Conservation (phyloP, 2,329 filamentous ascomycete genomes). For the Colletotrichum scovillei region DNA sequence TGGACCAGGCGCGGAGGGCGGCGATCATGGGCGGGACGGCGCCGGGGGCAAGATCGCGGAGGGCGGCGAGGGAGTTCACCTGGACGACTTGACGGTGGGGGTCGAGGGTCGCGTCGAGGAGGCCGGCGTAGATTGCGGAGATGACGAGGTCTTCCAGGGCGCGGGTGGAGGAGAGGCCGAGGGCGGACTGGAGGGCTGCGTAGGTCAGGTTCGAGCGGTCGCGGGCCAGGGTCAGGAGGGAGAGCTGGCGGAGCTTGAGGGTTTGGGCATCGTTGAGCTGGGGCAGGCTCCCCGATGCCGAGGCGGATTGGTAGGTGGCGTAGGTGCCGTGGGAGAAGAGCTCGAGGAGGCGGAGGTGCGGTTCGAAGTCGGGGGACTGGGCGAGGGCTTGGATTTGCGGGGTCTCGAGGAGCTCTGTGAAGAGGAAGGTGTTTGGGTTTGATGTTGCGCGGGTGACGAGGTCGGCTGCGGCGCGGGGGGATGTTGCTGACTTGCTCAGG, state of each 20-base stretch:
- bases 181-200: conserved; percentile 69
- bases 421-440: conserved; percentile 90
- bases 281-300: conserved; percentile 64
- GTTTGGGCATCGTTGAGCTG: conserved; percentile 77
- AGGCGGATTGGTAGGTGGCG: conserved; percentile 70
- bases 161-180: conserved; percentile 74
- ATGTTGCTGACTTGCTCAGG: conserved; percentile 86
- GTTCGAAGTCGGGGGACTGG: conserved; percentile 67
- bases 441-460: conserved; percentile 90
- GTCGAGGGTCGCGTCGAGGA: conserved; percentile 86
- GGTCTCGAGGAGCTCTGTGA: conserved; percentile 89
- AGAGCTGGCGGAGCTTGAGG: conserved; percentile 90
- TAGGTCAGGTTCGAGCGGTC: conserved; percentile 79
- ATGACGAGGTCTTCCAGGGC: conserved; percentile 90
- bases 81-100: conserved; percentile 79
- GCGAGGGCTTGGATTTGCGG: conserved; percentile 82
- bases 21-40: conserved; percentile 76
- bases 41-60: conserved; percentile 85
- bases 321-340: conserved; percentile 96
- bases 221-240: conserved; percentile 83
- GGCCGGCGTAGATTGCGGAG: conserved; percentile 85
- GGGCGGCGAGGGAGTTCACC: conserved; percentile 83
- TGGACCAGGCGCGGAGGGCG: conserved; percentile 79
- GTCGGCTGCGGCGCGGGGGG: conserved; percentile 85
- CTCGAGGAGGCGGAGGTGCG: conserved; percentile 78